Evolutionary conservation across 2,329 filamentous ascomycete genomes (phyloP), one percentile per base, ranked within the genome.

Genomic region (Ascochyta pisi): DNA sequence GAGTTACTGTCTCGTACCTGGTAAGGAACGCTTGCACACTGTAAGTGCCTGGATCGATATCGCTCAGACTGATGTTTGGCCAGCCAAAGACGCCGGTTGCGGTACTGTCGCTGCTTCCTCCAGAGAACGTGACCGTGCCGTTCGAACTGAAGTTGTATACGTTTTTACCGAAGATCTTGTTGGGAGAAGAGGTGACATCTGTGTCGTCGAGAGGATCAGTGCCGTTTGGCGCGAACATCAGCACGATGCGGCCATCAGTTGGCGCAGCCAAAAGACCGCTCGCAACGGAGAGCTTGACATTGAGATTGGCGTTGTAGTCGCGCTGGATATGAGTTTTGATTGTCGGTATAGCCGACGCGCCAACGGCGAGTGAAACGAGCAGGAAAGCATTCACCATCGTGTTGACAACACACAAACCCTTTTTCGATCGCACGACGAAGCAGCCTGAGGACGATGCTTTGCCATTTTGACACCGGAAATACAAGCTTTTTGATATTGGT

Each of bases 91-190:
- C 69, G 9, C 66, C 71, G 6, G 53, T 63, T 12, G 58, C 60
- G 4, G 68, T 71, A 31, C 57, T 63, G 9, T 51, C 29, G 7
- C 63, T 67, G 46, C 57, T 67, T 39, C 71, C 72, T 12, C 69
- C 70, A n/a, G 66, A 65, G 1, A 77, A 54, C 1, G 48, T 63
- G 13, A 73, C 50, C 0, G 60, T 51, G 10, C 61, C 47, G 7
- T 54, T 55, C 8, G 58, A 29, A 6, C 60, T 54, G 41, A 76
- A 63, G 15, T 61, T 51, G 58, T 62, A 70, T 4, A 76, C 74
- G 41, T 76, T 76, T 57, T 74, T 67, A 35, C 75, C 75, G 51
- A 71, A 77, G 44, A 77, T 73, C n/a, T 65, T 58, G 54, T 76
- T 68, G 0, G 69, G 69, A 0, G 73, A 71, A 3, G 69, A 68